These are phyloP conservation scores for Penicillium maclennaniae DNA, from an alignment of 495 filamentous ascomycete genomes.

Conservation along the genomic window DNA sequence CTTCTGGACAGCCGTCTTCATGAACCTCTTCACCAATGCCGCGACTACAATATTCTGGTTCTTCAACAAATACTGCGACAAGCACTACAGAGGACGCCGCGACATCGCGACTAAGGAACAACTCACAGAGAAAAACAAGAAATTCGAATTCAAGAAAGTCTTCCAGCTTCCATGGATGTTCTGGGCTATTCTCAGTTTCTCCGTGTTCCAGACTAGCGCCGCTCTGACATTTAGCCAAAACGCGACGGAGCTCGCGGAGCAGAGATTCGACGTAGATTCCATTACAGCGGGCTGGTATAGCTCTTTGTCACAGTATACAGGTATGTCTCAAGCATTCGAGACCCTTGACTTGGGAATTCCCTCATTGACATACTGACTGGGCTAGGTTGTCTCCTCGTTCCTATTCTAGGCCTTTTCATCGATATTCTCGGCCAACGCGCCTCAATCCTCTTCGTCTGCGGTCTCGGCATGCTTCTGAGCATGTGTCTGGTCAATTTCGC, in stretches of 20 bases:
- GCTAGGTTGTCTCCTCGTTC: constrained; percentile 40
- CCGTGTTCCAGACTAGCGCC: constrained; percentile 42
- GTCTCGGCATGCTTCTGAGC: constrained; percentile 35
- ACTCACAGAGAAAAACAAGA: constrained; percentile 44
- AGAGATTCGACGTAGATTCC: constrained; percentile 36
- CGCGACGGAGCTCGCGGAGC: constrained; percentile 42
- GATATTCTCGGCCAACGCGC: constrained; percentile 43
- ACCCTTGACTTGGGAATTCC: too few species aligned
- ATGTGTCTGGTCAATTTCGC: constrained; percentile 42
- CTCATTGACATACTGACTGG: too few species aligned
- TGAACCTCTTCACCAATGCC: constrained; percentile 45
- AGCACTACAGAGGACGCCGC: constrained; percentile 25
- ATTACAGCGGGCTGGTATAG: constrained; percentile 46
- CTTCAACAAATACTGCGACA: constrained; percentile 37
- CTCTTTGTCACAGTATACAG: constrained; percentile 39
- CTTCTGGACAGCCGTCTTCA: constrained; percentile 46
- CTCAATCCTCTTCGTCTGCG: constrained; percentile 34
- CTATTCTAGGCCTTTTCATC: constrained; percentile 40
- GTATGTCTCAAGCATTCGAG: constrained; percentile 12
- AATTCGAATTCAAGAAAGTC: constrained; percentile 40
- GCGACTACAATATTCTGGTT: constrained; percentile 39
- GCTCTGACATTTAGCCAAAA: constrained; percentile 40
- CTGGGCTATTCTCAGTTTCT: constrained; percentile 39
- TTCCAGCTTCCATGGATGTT: constrained; percentile 45
- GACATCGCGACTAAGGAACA: constrained; percentile 39